Base-by-base conservation (phyloP, 2,329 filamentous ascomycete genomes). In the Colletotrichum tamarilloi region DNA sequence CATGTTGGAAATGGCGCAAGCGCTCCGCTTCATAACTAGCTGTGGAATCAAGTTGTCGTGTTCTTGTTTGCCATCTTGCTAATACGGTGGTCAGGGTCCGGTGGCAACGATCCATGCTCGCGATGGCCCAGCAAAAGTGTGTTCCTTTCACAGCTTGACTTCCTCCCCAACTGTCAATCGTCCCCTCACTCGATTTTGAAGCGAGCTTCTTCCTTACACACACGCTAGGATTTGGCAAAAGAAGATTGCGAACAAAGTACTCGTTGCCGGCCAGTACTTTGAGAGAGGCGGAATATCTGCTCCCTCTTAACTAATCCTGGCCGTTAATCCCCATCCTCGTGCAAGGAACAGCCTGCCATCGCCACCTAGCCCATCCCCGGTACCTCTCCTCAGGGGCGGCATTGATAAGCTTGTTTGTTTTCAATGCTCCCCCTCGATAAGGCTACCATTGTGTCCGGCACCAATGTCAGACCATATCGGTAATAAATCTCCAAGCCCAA, bases 261-360 rank as follows among this genome's bases (percentile, higher is more conserved):
- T 58, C 19, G 46, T n/a, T 49, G 8, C 3, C 32, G 11, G 32
- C 32, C 32, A 5, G 32, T 11, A 35, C 32, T 12, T 49, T 49
- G 4, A 42, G 19, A 42, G 19, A 49, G 19, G 42, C 42, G 19
- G 42, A 49, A 49, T 49, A 49, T 49, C 42, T 53, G 32, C 12
- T 49, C 65, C 26, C 52, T 62, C 52, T 52, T 26, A 42, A 67
- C 52, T 32, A 32, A 67, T 35, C 62, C 46, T 11, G 42, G 63
- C 32, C 22, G 38, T 52, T 42, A 9, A 38, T 60, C 66, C 66
- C 30, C 32, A 14, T 14, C 32, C 28, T 9, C 16, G 8, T 14
- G 24, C 68, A 70, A 56, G 62, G 55, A 55, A 52, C 12, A 49
- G 57, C 68, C 57, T 72, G 35, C 26, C 28, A 52, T 30, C 55